phyloP scores from a whole-genome alignment of 2,329 filamentous ascomycete genomes.

The Sporothrix pallida region DNA sequence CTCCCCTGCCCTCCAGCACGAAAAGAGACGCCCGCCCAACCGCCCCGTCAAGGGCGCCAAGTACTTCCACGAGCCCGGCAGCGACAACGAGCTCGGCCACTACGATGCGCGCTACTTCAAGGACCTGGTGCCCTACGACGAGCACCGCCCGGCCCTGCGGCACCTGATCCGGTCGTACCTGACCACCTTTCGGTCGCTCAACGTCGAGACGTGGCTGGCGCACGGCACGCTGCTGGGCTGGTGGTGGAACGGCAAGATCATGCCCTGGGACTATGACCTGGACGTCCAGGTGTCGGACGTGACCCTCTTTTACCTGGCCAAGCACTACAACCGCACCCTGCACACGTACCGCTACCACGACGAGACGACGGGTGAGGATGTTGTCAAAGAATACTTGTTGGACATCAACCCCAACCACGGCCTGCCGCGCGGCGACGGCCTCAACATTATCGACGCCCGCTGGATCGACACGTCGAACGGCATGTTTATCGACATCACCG shows the following conservation, averaged over 20 bases:
- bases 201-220: slow-evolving; percentile 83
- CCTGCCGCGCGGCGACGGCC: slow-evolving; percentile 67
- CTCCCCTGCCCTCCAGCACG: slow-evolving; percentile 20
- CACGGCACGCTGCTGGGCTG: slow-evolving; percentile 84
- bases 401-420: slow-evolving; percentile 76
- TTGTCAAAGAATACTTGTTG: slow-evolving; percentile 66
- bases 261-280: slow-evolving; percentile 85
- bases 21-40: slow-evolving; percentile 26
- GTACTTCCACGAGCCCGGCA: slow-evolving; percentile 71
- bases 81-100: slow-evolving; percentile 66
- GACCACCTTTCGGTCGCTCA: slow-evolving; percentile 65
- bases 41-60: slow-evolving; percentile 48
- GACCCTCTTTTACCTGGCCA: slow-evolving; percentile 69
- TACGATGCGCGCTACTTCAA: slow-evolving; percentile 77
- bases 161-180: slow-evolving; percentile 79
- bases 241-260: slow-evolving; percentile 83
- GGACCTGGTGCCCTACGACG: slow-evolving; percentile 66
- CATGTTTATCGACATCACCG: slow-evolving; percentile 84
- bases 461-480: slow-evolving; percentile 81
- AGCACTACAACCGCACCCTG: slow-evolving; percentile 71
- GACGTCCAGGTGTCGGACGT: slow-evolving; percentile 76
- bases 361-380: slow-evolving; percentile 49
- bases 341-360: slow-evolving; percentile 60
- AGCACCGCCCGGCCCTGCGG: slow-evolving; percentile 68
- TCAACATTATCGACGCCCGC: slow-evolving; percentile 82